Evolutionary conservation across 495 filamentous ascomycete species (phyloP), one percentile per base, ranked within the genome.

Genomic region (Amniculicola lignicola): DNA sequence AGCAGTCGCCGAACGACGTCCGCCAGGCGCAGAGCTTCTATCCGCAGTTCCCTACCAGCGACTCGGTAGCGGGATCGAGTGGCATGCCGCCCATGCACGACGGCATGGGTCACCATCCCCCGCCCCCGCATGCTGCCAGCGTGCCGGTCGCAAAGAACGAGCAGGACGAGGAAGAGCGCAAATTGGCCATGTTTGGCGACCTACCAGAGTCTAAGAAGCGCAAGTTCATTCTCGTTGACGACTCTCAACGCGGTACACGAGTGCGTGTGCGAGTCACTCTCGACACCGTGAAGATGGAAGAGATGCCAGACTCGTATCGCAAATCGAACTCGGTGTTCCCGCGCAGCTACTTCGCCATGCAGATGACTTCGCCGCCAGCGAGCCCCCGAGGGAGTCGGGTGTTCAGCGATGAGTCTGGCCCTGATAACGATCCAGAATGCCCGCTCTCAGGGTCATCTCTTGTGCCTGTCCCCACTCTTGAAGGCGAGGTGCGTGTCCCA

Each of bases 181-280:
- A 75, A 41, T 70, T 75, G 4, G 81, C 83, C 9, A 78, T 98
- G 14, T 96, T 95, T 68, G 86, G 89, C 43, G 83, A 88, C 44
- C 77, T 95, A 21, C 92, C 92, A 1, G 87, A 89, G 47, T 82
- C 83, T 46, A 96, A 94, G 71, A 88, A 86, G 48, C 85, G 91
- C 60, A 98, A 95, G 69, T 97, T 97, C 68, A 95, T 98, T 61
- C 81, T 96, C 2, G 90, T 98, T 19, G 89, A 96, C 55, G 93
- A 97, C 69, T 79, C 78, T 14, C 86, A 88, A 44, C 85, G 54
- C 14, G 89, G 41, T 82, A 83, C 35, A 78, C 78, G 25, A 84
- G 90, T 40, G 7, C 82, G 93, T 4, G 90, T 96, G 31, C 84
- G 89, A 51, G 89, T 96, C 27, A 89, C 84, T 59, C 79, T 97